These are phyloP conservation scores for Goniomonas avonlea DNA, from an alignment of 78 protist species.

Conservation along the genomic window DNA sequence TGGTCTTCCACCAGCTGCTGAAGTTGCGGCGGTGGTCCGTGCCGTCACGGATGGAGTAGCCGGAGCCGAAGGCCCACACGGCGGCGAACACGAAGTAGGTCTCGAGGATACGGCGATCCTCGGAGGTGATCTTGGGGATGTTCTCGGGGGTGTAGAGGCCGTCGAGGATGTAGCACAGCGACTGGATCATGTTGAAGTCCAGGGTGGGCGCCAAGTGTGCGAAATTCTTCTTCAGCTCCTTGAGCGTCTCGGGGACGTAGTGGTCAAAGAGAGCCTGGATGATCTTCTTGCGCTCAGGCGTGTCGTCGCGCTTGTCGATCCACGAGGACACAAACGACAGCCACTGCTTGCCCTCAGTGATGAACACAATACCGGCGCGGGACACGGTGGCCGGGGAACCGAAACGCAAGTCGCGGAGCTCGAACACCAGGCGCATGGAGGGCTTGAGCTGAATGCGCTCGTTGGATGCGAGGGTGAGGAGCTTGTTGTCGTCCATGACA, in stretches of 20 bases:
- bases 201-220: constrained; percentile 20
- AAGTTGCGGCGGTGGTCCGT: constrained; percentile 51
- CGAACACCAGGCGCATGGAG: constrained; percentile 67
- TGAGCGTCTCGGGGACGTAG: constrained; percentile 32
- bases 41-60: constrained; percentile 23
- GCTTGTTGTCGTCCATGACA: constrained; percentile 63
- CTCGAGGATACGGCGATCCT: neutral
- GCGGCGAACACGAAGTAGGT: constrained; percentile 42
- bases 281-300: neutral
- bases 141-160: constrained; percentile 17
- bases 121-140: neutral
- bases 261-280: constrained; percentile 38
- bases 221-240: constrained; percentile 26
- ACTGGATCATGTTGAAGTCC: constrained; percentile 41
- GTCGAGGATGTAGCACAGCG: constrained; percentile 27
- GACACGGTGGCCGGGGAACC: constrained; percentile 80
- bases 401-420: constrained; percentile 47
- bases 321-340: constrained; percentile 37
- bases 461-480: constrained; percentile 65
- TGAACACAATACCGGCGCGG: constrained; percentile 66
- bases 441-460: constrained; percentile 69
- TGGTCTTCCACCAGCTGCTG: constrained; percentile 53
- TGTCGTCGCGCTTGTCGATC: constrained; percentile 21
- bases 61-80: constrained; percentile 54
- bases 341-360: constrained; percentile 49